phyloP scores from a whole-genome alignment of 2,329 filamentous ascomycete genomes.

The Huntiella moniliformis region DNA sequence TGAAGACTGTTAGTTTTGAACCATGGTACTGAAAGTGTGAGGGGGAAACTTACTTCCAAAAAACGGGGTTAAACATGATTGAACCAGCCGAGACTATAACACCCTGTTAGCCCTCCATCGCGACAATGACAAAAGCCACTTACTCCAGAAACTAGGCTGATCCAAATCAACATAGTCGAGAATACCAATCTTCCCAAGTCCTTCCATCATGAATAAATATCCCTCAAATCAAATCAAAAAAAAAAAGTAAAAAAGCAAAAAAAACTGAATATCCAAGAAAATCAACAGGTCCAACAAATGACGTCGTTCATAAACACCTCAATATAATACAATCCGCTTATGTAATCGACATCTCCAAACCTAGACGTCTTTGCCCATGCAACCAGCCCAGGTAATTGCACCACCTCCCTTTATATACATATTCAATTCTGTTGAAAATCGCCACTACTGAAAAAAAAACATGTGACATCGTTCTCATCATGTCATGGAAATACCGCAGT shows the following conservation, averaged over 20 bases:
- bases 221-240: constrained; percentile 11
- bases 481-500: too few relatives aligned
- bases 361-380: too few relatives aligned
- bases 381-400: too few relatives aligned
- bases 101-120: not conserved
- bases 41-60: constrained; percentile 75
- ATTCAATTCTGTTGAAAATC: too few relatives aligned
- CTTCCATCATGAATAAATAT: not conserved
- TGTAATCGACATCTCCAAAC: too few relatives aligned
- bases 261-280: not conserved
- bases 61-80: constrained; percentile 93
- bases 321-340: too few relatives aligned
- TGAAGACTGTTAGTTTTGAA: constrained; percentile 18
- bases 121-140: constrained; percentile 16
- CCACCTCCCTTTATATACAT: too few relatives aligned
- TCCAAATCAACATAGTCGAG: constrained; percentile 36
- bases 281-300: too few relatives aligned
- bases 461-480: too few relatives aligned
- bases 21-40: not conserved
- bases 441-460: too few relatives aligned
- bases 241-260: constrained; percentile 4
- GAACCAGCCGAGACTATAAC: constrained; percentile 55
- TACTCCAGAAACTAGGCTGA: constrained; percentile 49
- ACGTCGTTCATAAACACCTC: too few relatives aligned
- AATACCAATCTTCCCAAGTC: not conserved